Conservation (phyloP, 495 filamentous ascomycete species). For the Hypoxylon subgilvum region DNA sequence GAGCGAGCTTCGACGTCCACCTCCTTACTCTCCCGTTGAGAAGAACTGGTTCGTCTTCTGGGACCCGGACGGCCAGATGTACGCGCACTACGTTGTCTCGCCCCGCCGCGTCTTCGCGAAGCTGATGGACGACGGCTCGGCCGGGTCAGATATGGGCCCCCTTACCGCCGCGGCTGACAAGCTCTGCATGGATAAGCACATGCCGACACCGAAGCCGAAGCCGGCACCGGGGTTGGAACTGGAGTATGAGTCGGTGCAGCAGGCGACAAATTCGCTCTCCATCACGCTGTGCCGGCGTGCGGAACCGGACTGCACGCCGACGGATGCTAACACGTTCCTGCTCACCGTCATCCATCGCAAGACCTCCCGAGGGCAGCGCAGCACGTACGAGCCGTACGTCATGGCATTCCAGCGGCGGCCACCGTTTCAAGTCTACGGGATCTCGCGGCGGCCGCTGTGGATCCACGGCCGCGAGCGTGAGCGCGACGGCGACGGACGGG, state of each 20-base stretch:
- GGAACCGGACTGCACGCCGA: slow-evolving; percentile 50
- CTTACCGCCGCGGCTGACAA: slow-evolving; percentile 40
- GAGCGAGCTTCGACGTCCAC: slow-evolving; percentile 56
- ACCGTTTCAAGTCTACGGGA: slow-evolving; percentile 56
- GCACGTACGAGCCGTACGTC: slow-evolving; percentile 61
- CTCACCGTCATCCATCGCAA: slow-evolving; percentile 61
- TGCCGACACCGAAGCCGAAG: too few relatives aligned
- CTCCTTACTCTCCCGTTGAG: slow-evolving; percentile 48
- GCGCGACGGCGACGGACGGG: slow-evolving; percentile 43
- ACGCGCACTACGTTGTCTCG: slow-evolving; percentile 57
- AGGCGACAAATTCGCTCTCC: slow-evolving; percentile 61
- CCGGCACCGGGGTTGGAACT: slow-evolving; percentile 20
- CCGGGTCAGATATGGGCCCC: slow-evolving; percentile 48
- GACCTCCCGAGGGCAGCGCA: slow-evolving; percentile 50
- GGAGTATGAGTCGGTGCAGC: slow-evolving; percentile 55
- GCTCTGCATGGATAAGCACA: slow-evolving; percentile 48
- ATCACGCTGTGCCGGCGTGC: slow-evolving; percentile 57
- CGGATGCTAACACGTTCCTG: slow-evolving; percentile 55
- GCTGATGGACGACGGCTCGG: slow-evolving; percentile 48
- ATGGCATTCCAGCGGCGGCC: slow-evolving; percentile 52
- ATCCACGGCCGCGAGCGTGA: slow-evolving; percentile 52
- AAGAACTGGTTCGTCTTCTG: slow-evolving; percentile 67
- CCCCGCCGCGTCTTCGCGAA: slow-evolving; percentile 55
- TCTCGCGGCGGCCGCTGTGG: slow-evolving; percentile 59
- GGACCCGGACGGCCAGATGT: slow-evolving; percentile 50